Percentiles rank a stretch among this genome's conserved stretches.
phyloP scores from a whole-genome alignment of 2,329 filamentous ascomycete species.

The Ophiocordyceps sinensis region DNA sequence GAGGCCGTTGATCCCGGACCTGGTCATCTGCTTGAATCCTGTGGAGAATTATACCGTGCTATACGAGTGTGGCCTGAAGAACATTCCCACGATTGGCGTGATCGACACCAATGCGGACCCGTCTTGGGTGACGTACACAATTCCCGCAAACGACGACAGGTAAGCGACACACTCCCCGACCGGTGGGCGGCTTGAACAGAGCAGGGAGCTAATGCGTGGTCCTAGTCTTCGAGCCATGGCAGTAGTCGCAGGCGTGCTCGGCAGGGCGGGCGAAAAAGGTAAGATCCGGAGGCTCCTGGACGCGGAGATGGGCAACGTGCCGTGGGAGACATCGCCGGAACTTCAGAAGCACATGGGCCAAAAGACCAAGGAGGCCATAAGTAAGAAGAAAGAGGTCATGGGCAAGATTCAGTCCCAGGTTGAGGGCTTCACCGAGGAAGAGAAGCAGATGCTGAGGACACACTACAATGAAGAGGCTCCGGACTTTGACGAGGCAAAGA shows the following conservation, averaged over 20 bases:
- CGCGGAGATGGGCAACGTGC: conserved; percentile 46
- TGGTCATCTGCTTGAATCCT: conserved; percentile 87
- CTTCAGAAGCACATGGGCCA: conserved; percentile 23
- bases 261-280: conserved; percentile 68
- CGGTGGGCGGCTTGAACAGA: no score
- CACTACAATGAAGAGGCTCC: conserved; percentile 5
- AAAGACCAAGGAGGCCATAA: conserved; percentile 14
- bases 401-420: conserved; percentile 19
- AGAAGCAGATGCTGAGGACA: conserved; percentile 18
- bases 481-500: conserved; percentile 20
- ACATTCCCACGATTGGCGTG: conserved; percentile 85
- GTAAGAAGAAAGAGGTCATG: conserved; percentile 21
- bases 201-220: no score
- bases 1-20: conserved; percentile 63
- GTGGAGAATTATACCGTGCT: conserved; percentile 82
- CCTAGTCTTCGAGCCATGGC: conserved; percentile 63
- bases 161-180: conserved; percentile 21
- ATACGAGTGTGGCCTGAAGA: conserved; percentile 78
- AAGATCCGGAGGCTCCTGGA: conserved; percentile 50
- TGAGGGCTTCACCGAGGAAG: conserved; percentile 22
- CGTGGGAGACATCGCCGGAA: conserved; percentile 40
- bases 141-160: conserved; percentile 95
- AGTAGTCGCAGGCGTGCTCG: conserved; percentile 73
- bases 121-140: conserved; percentile 89
- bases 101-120: conserved; percentile 90